Base-by-base conservation (phyloP, 139 green algal genomes). In the Medakamo hakoo region DNA sequence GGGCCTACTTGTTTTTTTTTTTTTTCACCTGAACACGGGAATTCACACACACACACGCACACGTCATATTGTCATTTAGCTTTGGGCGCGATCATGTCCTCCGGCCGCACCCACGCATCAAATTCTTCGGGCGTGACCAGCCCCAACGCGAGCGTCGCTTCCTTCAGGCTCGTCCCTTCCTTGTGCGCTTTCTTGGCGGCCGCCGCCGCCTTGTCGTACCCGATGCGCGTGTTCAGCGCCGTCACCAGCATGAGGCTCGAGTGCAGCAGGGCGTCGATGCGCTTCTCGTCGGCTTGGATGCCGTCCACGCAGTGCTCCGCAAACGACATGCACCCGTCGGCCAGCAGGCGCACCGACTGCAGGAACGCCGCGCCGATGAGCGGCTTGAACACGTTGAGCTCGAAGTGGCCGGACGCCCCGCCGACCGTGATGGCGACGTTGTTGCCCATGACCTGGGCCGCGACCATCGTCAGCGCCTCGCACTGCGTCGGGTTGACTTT, bases 401-500 rank as follows among this genome's bases (percentile, higher is more conserved):
- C 86, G 79, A 96, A 95, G 64, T 95, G 87, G 23, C 88, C 87
- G 21, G 77, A 79, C 64, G 75, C 75, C 28, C 86, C 88, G 20
- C 80, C 92, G 18, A 96, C 57, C 28, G 65, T 83, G 57, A 91
- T 69, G 5, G 79, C 87, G 4, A 84, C 67, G 71, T 95, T 62
- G 73, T 98, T 96, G 67, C 91, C 91, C 77, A 97, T 94, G 23
- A 97, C 86, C 76, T 95, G 89, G 18, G 78, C 77, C 67, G 81
- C 92, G 30, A 96, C 88, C 88, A 96, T 95, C 27, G 86, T 94
- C 58, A 96, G 60, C 0, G 88, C 88, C 73, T 98, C 92, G 70
- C 84, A 95, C 77, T 98, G 92, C 27, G 92, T 98, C 24, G 92
- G 92, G 77, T 98, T 98, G 64, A 98, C 92, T 71, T 96, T 96